Evolutionary conservation across 495 filamentous ascomycete genomes (phyloP), one percentile per base, ranked within the genome.

Genomic region (Podospora pseudoanserina): DNA sequence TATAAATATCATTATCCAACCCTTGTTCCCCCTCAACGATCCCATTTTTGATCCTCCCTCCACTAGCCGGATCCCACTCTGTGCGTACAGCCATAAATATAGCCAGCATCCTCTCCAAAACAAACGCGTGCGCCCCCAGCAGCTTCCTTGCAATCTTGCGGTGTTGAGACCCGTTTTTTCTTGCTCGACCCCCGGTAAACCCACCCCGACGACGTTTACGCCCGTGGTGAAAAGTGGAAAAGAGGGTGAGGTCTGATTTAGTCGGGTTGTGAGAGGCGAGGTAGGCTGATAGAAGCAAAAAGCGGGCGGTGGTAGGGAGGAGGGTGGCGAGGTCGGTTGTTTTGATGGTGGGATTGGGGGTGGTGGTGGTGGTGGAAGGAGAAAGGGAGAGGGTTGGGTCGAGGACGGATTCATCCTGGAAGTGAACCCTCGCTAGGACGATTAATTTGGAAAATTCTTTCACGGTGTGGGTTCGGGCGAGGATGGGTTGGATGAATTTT

Each of bases 181-280:
- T 49, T 3, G 6, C 39, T 3, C 39, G 6, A 60, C 86, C 84
- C 77, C 2, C 70, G 73, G 73, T 60, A 16, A 71, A 67, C 0
- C 77, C 76, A 49, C 81, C 78, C 54, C 79, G 71, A 1, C 79
- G 76, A 3, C 72, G 68, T 13, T 75, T 86, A 4, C 77, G 74
- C 9, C 82, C 77, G 23, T 91, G 87, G 65, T 88, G 87, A 74
- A 87, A 85, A 65, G 93, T 96, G 65, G 90, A 94, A 82, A 99
- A 98, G 73, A 94, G 89, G 32, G 88, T 84, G 2, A 87, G 83
- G 77, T 99, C 95, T 53, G 90, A 85, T 56, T 88, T 81, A 19
- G 92, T 84, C 0, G 91, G 88, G 74, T 92, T 98, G 80, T 94
- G 91, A 4, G 93, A 97, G 68, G 94, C 92, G 4, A 99, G 87